These are phyloP conservation scores for Angomonas ambiguus DNA, from an alignment of 208 protist species.

Conservation along the genomic window DNA sequence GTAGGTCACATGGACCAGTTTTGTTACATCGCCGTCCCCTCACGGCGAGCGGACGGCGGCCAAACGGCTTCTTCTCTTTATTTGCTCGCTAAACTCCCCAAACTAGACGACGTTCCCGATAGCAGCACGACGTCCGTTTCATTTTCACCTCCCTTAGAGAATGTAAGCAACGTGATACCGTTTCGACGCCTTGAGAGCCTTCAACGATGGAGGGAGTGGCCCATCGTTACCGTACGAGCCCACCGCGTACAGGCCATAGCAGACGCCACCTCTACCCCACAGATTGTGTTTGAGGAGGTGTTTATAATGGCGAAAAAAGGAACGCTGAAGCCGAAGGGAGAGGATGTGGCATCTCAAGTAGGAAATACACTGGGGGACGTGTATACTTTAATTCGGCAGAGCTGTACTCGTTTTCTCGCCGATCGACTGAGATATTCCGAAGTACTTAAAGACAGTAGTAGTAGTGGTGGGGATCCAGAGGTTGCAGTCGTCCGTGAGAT, in stretches of 20 bases:
- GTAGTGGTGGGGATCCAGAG: background rate
- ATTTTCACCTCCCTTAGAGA: constrained; percentile 16
- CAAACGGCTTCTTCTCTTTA: background rate
- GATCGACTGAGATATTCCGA: background rate
- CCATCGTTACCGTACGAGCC: constrained; percentile 40
- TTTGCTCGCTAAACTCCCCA: constrained; percentile 30
- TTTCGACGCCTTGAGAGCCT: constrained; percentile 13
- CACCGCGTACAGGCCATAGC: no score
- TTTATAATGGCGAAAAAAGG: constrained; percentile 11
- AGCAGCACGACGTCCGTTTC: background rate
- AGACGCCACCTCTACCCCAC: no score
- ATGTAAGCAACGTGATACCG: constrained; percentile 23
- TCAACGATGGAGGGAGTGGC: constrained; percentile 5
- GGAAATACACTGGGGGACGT: constrained; percentile 33
- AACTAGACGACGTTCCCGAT: constrained; percentile 20
- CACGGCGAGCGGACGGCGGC: background rate
- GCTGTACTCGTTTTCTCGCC: constrained; percentile 42
- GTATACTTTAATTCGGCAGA: constrained; percentile 37
- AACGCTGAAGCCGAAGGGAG: background rate
- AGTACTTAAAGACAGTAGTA: background rate
- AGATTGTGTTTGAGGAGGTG: constrained; percentile 43
- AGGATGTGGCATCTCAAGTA: background rate
- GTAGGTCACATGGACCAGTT: constrained; percentile 56
- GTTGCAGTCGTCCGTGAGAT: constrained; percentile 11
- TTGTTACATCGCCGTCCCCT: constrained; percentile 65